phyloP scores from a whole-genome alignment of 2,329 filamentous ascomycete genomes.

The Didymella sp. region DNA sequence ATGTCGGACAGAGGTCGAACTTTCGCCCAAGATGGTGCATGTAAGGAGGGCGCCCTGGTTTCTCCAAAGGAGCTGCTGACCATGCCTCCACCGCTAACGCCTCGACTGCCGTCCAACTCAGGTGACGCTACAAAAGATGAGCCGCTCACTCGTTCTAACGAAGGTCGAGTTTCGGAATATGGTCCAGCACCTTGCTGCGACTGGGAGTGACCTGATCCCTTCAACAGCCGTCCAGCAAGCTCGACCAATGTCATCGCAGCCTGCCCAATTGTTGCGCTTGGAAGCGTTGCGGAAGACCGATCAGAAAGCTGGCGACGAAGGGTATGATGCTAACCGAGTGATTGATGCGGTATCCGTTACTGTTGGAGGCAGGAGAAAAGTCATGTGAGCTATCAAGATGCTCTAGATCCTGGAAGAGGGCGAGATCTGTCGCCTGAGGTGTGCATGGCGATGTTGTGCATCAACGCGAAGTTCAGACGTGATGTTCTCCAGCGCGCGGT shows the following conservation, averaged over 20 bases:
- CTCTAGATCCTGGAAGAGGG: conserved; percentile 44
- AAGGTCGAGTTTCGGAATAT: conserved; percentile 23
- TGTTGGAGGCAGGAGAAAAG: conserved; percentile 47
- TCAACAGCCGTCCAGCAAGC: conserved; percentile 45
- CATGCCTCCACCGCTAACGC: conserved; percentile 34
- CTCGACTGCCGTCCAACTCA: conserved; percentile 21
- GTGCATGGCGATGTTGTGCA: conserved; percentile 23
- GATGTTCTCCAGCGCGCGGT: neutral
- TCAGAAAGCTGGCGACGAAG: conserved; percentile 32
- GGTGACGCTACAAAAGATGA: conserved; percentile 21
- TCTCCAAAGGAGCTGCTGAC: conserved; percentile 35
- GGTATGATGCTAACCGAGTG: conserved; percentile 42
- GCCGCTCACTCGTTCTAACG: conserved; percentile 26
- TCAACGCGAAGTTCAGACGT: neutral
- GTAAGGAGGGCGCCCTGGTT: conserved; percentile 32
- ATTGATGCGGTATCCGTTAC: conserved; percentile 45
- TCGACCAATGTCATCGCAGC: conserved; percentile 40
- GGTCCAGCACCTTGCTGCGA: conserved; percentile 31
- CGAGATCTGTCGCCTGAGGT: conserved; percentile 37
- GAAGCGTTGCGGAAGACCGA: conserved; percentile 32
- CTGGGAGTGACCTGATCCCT: conserved; percentile 43
- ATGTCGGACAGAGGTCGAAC: conserved; percentile 58
- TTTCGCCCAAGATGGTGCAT: conserved; percentile 43
- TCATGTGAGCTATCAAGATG: conserved; percentile 51
- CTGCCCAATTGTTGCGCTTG: conserved; percentile 31